These are phyloP conservation scores for Leishmania major DNA, from an alignment of 208 protist genomes.

Conservation along the genomic window DNA sequence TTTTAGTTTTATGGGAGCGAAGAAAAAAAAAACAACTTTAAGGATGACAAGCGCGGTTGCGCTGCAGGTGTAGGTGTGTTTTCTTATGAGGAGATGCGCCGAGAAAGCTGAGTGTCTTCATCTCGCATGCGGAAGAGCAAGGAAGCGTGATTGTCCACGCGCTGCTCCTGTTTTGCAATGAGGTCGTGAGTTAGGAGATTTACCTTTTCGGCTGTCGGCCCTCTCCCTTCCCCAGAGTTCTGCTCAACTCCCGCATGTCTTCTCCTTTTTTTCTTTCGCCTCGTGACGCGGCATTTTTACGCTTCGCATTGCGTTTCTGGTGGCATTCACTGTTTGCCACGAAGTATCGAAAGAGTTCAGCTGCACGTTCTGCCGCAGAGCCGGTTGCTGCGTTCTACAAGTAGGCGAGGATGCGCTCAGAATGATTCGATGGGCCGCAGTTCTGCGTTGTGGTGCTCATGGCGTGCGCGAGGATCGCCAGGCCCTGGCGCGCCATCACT, in stretches of 20 bases:
- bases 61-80: neutral
- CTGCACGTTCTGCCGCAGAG: neutral
- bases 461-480: constrained; percentile 29
- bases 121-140: neutral
- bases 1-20: constrained; percentile 28
- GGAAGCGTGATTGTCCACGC: neutral
- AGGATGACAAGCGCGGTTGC: neutral
- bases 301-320: neutral
- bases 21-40: constrained; percentile 2
- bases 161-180: neutral
- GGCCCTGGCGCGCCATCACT: constrained; percentile 35
- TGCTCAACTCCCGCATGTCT: neutral
- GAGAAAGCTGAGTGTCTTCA: neutral
- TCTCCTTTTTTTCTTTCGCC: neutral
- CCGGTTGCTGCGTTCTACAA: neutral
- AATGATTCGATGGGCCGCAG: constrained; percentile 17
- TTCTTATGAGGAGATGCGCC: neutral
- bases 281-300: no score
- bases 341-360: neutral
- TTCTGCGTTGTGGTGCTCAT: constrained; percentile 21
- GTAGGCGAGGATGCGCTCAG: constrained; percentile 4
- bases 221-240: no score
- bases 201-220: neutral
- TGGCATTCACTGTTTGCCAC: neutral
- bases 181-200: neutral